A percentile compares a stretch with the other conserved stretches of the same genome.
These are phyloP conservation scores for Rehmannia glutinosa DNA, from an alignment of 257 asterid species.

Conservation along the genomic window DNA sequence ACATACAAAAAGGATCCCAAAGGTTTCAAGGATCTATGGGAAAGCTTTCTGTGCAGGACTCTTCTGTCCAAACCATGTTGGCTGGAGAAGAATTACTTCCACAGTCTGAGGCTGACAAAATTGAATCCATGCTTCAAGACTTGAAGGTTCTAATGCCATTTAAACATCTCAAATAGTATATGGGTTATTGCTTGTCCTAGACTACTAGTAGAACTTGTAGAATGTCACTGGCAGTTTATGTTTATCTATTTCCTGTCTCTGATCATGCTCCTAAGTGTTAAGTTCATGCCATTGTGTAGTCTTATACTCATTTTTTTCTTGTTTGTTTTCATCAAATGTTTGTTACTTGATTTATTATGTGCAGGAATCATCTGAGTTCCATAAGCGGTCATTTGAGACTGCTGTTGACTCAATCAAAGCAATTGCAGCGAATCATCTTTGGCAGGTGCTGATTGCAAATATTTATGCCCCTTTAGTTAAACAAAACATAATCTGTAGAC, in stretches of 20 bases:
- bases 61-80: slow-evolving; percentile 36
- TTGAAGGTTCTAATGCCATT: slow-evolving; percentile 54
- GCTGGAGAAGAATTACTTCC: slow-evolving; percentile 84
- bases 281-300: background rate
- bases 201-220: background rate
- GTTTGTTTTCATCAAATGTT: slow-evolving; percentile 9
- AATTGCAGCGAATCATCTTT: slow-evolving; percentile 98
- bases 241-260: background rate
- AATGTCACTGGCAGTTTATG: slow-evolving; percentile 4
- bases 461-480: slow-evolving; percentile 13
- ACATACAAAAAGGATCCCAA: slow-evolving; percentile 66
- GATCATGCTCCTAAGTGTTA: background rate
- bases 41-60: slow-evolving; percentile 40
- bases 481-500: slow-evolving; percentile 10
- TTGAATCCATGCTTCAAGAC: slow-evolving; percentile 85
- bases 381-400: slow-evolving; percentile 86
- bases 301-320: background rate
- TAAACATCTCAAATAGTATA: background rate
- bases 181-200: slow-evolving; percentile 3
- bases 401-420: slow-evolving; percentile 73
- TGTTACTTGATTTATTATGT: slow-evolving; percentile 24
- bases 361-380: slow-evolving; percentile 94
- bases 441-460: slow-evolving; percentile 68
- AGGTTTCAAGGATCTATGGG: slow-evolving; percentile 44
- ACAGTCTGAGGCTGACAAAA: slow-evolving; percentile 85